Conservation (phyloP, 345 rosid genomes). For the Salix exigua region DNA sequence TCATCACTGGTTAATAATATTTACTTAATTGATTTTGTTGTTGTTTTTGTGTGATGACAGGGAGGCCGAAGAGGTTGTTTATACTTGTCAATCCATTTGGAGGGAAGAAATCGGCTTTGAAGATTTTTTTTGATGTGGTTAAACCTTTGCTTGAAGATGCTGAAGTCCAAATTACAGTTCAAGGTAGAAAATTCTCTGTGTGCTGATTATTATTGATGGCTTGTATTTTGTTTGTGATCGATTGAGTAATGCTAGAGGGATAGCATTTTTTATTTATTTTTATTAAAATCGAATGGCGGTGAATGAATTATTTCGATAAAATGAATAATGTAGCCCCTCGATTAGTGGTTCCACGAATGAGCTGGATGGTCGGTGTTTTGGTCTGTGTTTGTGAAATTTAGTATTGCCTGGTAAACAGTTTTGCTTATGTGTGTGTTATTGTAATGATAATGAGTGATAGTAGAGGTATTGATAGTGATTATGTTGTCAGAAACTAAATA, state of each 20-base stretch:
- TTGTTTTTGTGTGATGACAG: constrained; percentile 20
- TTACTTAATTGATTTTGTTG: neutral
- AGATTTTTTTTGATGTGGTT: constrained; percentile 59
- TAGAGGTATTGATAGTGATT: neutral
- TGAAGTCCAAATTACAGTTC: constrained; percentile 49
- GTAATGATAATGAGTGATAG: too few species aligned
- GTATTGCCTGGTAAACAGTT: too few species aligned
- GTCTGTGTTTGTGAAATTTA: neutral
- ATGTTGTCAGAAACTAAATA: constrained; percentile 58
- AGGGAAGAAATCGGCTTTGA: constrained; percentile 67
- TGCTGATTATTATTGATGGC: neutral
- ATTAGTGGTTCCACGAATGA: neutral
- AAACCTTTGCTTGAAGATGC: constrained; percentile 87
- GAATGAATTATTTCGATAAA: neutral
- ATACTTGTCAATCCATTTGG: constrained; percentile 84
- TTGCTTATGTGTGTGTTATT: too few species aligned
- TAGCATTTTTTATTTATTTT: too few species aligned
- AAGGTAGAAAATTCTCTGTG: constrained; percentile 41
- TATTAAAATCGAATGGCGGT: neutral
- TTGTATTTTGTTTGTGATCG: neutral
- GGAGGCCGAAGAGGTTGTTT: constrained; percentile 71
- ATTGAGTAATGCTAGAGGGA: neutral
- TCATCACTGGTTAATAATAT: too few species aligned
- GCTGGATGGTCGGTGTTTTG: neutral
- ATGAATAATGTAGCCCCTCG: neutral